phyloP scores from a whole-genome alignment of 345 rosid species.

The Euphorbia tirucalli region DNA sequence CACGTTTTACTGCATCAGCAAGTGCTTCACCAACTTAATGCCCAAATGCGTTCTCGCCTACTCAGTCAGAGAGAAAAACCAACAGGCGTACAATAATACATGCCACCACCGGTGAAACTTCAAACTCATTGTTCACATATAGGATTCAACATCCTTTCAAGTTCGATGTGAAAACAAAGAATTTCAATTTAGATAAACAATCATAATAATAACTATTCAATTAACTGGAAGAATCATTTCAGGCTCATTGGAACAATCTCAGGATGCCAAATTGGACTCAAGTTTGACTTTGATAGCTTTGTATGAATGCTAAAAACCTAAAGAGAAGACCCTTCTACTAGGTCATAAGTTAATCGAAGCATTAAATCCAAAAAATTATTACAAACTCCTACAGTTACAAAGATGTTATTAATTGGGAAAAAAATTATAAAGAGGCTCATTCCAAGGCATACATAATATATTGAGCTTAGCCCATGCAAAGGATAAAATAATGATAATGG shows the following conservation, averaged over 20 bases:
- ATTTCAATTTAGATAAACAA: background rate
- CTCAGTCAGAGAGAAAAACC: background rate
- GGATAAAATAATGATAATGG: background rate
- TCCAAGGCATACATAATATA: background rate
- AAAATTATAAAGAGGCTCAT: too few relatives aligned
- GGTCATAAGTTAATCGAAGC: background rate
- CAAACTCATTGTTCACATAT: background rate
- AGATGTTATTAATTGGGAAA: background rate
- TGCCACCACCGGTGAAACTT: background rate
- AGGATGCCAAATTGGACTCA: background rate
- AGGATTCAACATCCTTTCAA: background rate
- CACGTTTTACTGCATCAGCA: background rate
- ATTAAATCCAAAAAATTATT: background rate
- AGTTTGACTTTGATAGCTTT: background rate
- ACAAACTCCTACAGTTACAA: background rate
- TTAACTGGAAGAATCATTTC: background rate
- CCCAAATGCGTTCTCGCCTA: background rate
- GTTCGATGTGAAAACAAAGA: background rate
- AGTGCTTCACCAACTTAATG: constrained; percentile 3
- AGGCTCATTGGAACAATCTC: background rate
- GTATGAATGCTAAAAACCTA: background rate
- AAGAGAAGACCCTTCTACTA: background rate
- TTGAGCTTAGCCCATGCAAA: background rate
- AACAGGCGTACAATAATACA: background rate
- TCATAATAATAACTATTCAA: background rate